phyloP scores from a whole-genome alignment of 1,284 basidiomycete species.

The Microbotryum saponariae region DNA sequence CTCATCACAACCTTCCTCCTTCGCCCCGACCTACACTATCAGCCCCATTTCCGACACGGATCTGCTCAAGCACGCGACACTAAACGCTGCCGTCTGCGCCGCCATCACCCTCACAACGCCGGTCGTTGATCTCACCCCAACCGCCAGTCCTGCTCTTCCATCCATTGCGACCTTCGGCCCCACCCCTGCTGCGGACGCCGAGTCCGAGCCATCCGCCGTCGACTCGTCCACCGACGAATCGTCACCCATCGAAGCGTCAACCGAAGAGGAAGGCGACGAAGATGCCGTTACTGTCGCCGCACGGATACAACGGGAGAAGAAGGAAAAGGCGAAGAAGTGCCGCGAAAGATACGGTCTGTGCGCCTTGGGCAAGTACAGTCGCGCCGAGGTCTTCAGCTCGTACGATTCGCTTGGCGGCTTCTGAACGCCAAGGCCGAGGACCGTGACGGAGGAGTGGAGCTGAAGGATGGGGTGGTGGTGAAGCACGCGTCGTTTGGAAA shows the following conservation, averaged over 20 bases:
- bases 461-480: too few species aligned
- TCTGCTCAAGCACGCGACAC: too few species aligned
- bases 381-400: slow-evolving; percentile 21
- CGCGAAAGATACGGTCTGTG: slow-evolving; percentile 27
- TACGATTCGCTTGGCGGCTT: slow-evolving; percentile 29
- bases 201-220: not conserved
- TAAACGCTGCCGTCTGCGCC: too few species aligned
- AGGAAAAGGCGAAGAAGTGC: slow-evolving; percentile 9
- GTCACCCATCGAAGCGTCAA: not conserved
- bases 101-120: too few species aligned
- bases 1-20: too few species aligned
- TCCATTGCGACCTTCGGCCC: not conserved
- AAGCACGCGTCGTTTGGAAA: too few species aligned
- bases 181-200: not conserved
- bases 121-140: too few species aligned
- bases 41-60: too few species aligned
- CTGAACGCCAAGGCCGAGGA: slow-evolving; percentile 3
- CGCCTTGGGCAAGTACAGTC: slow-evolving; percentile 27
- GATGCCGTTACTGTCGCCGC: not conserved
- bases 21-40: too few species aligned
- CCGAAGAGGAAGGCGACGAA: slow-evolving; percentile 6
- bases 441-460: too few species aligned
- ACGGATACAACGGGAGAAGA: slow-evolving; percentile 2
- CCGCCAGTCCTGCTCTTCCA: not conserved
- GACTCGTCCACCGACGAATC: not conserved